A percentile compares a stretch with the other conserved stretches of the same genome.
Evolutionary conservation across 352 stramenopile genomes (phyloP).

Genomic region (Pythium aquatile): DNA sequence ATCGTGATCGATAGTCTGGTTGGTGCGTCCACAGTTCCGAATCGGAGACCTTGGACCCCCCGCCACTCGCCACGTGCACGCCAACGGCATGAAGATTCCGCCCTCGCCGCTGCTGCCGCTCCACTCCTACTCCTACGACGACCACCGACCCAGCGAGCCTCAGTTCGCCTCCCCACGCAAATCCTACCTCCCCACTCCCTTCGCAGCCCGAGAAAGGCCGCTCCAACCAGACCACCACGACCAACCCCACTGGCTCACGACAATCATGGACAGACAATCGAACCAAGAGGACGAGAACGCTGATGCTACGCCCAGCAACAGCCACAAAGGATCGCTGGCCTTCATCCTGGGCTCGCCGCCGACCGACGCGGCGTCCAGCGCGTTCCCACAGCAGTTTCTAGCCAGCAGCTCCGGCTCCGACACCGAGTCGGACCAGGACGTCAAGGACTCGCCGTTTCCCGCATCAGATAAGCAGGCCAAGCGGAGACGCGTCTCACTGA

Average conservation of each 20-base stretch:
- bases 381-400: neutral
- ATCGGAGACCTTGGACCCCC: neutral
- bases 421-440: conserved; percentile 23
- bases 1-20: neutral
- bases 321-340: conserved; percentile 3
- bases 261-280: conserved; percentile 13
- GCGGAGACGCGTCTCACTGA: conserved; percentile 14
- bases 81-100: conserved; percentile 14
- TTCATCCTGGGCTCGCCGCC: neutral
- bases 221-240: neutral
- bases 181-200: neutral
- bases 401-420: conserved; percentile 6
- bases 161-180: neutral
- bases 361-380: neutral
- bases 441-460: neutral
- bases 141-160: neutral
- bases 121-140: neutral
- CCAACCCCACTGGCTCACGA: conserved; percentile 9
- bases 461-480: neutral
- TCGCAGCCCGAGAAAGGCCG: neutral
- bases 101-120: conserved; percentile 13
- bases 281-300: neutral
- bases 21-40: neutral
- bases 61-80: neutral
- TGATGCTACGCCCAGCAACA: neutral